A percentile compares a stretch with the other conserved stretches of the same genome.
Conservation (phyloP, 2,329 filamentous ascomycete genomes). For the Hypoxylon sp. region DNA sequence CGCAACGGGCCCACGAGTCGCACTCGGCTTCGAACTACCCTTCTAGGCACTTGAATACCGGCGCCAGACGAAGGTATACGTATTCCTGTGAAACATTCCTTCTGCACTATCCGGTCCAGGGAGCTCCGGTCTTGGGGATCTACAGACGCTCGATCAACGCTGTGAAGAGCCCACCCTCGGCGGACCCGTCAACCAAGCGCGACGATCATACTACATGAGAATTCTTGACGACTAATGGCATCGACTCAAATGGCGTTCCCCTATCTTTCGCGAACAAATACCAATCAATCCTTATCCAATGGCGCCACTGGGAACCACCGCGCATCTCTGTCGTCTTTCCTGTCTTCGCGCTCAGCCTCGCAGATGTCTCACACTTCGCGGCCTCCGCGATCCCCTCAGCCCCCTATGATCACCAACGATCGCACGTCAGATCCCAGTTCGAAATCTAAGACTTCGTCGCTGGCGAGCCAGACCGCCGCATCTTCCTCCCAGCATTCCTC, state of each 20-base stretch:
- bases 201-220: constrained; percentile 43
- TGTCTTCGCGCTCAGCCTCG: constrained; percentile 70
- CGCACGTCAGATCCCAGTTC: constrained; percentile 72
- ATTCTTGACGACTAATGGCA: constrained; percentile 55
- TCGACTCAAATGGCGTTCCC: constrained; percentile 60
- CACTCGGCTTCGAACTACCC: constrained; percentile 22
- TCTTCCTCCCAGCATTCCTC: constrained; percentile 73
- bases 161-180: constrained; percentile 32
- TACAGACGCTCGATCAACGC: constrained; percentile 22
- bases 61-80: constrained; percentile 17
- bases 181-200: constrained; percentile 37
- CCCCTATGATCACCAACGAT: constrained; percentile 66
- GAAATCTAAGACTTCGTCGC: constrained; percentile 72
- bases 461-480: constrained; percentile 63
- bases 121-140: constrained; percentile 35
- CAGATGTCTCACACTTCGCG: constrained; percentile 70
- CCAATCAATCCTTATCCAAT: constrained; percentile 56
- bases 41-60: constrained; percentile 10
- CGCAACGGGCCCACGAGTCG: constrained; percentile 35
- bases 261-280: constrained; percentile 61
- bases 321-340: constrained; percentile 76
- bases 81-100: constrained; percentile 16
- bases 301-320: constrained; percentile 57
- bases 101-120: constrained; percentile 5
- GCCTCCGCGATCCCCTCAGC: constrained; percentile 70